These are phyloP conservation scores for Thelonectria olida DNA, from an alignment of 2,329 filamentous ascomycete species.

Conservation along the genomic window DNA sequence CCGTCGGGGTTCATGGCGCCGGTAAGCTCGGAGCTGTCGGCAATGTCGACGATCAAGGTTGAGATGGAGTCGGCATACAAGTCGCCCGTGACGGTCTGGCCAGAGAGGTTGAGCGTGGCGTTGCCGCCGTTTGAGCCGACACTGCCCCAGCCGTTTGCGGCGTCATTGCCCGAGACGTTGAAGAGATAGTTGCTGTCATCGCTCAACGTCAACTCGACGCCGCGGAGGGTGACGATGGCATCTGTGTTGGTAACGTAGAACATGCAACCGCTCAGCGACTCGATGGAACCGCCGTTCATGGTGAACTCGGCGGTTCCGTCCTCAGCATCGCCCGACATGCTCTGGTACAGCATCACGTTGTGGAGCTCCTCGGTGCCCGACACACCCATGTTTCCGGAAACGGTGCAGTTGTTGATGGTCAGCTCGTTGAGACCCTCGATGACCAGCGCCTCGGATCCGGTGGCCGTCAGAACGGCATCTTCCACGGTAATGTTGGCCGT, in stretches of 20 bases:
- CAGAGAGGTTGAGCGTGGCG: slow-evolving; percentile 16
- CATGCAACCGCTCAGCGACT: slow-evolving; percentile 23
- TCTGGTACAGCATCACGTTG: slow-evolving; percentile 27
- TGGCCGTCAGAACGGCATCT: slow-evolving; percentile 12
- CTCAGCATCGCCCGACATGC: slow-evolving; percentile 26
- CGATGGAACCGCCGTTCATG: slow-evolving; percentile 23
- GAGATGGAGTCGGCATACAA: slow-evolving; percentile 22
- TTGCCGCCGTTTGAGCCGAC: slow-evolving; percentile 22
- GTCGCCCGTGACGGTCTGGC: slow-evolving; percentile 16
- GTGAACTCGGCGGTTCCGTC: slow-evolving; percentile 20
- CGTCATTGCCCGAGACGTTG: slow-evolving; percentile 23
- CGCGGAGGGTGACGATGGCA: slow-evolving; percentile 14
- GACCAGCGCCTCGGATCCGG: slow-evolving; percentile 15
- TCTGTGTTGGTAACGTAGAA: slow-evolving; percentile 24
- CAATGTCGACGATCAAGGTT: slow-evolving; percentile 7
- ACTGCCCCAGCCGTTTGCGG: slow-evolving; percentile 20
- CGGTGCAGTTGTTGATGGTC: slow-evolving; percentile 25
- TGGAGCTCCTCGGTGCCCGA: slow-evolving; percentile 20
- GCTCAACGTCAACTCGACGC: slow-evolving; percentile 14
- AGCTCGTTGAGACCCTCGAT: slow-evolving; percentile 25
- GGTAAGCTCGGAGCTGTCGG: slow-evolving; percentile 9
- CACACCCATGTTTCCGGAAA: slow-evolving; percentile 21
- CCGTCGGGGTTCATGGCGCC: slow-evolving; percentile 17
- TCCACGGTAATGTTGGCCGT: slow-evolving; percentile 24
- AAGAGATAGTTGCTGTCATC: slow-evolving; percentile 23